phyloP scores from a whole-genome alignment of 1,139 yeast genomes.

The Meyerozyma carpophila region DNA sequence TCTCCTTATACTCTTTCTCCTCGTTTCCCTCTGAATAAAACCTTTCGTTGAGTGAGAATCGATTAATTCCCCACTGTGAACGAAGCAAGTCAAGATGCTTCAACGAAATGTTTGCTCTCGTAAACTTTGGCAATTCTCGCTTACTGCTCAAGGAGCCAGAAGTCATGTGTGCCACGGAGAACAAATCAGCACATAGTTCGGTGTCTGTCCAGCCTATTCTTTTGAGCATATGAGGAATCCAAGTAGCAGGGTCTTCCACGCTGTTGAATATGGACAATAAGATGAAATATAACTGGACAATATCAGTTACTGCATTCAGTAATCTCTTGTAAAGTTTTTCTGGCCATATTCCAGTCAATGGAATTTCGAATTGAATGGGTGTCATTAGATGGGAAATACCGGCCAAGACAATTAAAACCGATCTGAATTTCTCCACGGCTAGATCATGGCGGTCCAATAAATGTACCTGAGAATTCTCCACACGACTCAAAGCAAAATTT shows the following conservation, averaged over 20 bases:
- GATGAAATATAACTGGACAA: constrained; percentile 24
- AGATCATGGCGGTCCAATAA: constrained; percentile 18
- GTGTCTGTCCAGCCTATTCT: constrained; percentile 30
- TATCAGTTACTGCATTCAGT: constrained; percentile 21
- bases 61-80: constrained; percentile 25
- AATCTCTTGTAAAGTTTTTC: constrained; percentile 21
- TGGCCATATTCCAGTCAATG: constrained; percentile 34
- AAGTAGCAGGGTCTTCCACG: constrained; percentile 21
- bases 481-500: constrained; percentile 22
- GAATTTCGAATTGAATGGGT: constrained; percentile 27
- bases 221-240: constrained; percentile 23
- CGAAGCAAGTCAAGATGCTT: constrained; percentile 26
- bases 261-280: constrained; percentile 21
- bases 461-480: constrained; percentile 17
- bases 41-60: constrained; percentile 23
- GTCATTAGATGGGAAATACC: constrained; percentile 18
- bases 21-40: constrained; percentile 12
- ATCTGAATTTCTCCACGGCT: constrained; percentile 18
- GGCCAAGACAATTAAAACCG: constrained; percentile 19
- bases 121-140: constrained; percentile 28
- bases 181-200: constrained; percentile 26
- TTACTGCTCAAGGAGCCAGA: constrained; percentile 24
- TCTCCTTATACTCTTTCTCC: neutral
- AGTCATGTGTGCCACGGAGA: constrained; percentile 29
- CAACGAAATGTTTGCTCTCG: constrained; percentile 27